Evolutionary conservation across 768 basidiomycete species (phyloP), one percentile per base, ranked within the genome.

Genomic region (Clitopilus passeckerianus): DNA sequence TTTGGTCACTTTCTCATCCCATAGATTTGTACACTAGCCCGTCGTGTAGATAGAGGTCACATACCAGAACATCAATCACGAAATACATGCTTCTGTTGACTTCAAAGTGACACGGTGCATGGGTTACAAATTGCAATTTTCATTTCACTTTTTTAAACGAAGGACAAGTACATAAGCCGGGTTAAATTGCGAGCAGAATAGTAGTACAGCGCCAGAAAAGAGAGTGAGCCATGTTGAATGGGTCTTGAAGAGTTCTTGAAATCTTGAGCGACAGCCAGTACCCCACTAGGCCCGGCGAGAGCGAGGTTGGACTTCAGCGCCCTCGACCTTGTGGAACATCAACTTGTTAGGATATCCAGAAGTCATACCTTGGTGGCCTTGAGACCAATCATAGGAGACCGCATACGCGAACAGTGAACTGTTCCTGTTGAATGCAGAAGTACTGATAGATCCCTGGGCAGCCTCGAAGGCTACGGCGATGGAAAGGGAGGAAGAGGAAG

Each of bases 371-470:
- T 86, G 84, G 70, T 93, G 89, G 6, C 93, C 91, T 69, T 93
- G 93, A 18, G 87, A 90, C 93, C 93, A 95, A 67, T 95, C 93
- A 63, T 95, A 95, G 14, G 92, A 92, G 23, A 95, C 73, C 0
- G 92, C 89, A 65, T 96, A 96, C 0, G 93, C 94, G 68, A 96
- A 91, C 61, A 96, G 90, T 18, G 79, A 85, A 20, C 92, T 91
- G 24, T 83, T 90, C 61, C 87, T 86, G 75, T 93, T 95, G 80
- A 95, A 97, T 1, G 85, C 78, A 5, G 86, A 87, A 6, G 89
- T 80, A 23, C 89, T 75, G 61, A 97, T 90, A 0, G 95, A 93
- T 23, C 86, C 89, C 1, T 86, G 82, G 1, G 78, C 77, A 2
- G 83, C 73, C 2, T 92, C 90, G 69, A 92, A 67, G 14, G 61